Base-by-base conservation (phyloP, 768 basidiomycete species). In the Suillus bovinus region DNA sequence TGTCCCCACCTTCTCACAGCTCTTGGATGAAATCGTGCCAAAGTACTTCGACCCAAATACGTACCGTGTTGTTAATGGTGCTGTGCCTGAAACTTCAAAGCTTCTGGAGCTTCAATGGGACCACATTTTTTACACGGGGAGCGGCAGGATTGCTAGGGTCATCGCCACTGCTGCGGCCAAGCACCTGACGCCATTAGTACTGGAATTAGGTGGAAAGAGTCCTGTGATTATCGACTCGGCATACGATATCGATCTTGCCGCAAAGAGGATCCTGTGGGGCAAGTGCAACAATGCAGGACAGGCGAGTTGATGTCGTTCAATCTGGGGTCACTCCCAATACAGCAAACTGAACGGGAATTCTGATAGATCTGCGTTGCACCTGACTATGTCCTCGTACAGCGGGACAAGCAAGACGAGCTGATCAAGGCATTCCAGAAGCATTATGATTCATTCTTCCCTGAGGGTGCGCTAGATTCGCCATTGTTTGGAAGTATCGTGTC, bases 281-380 rank as follows among this genome's bases (percentile, higher is more conserved):
- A 91, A 91, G 72, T 76, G 76, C 10, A 78, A 74, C 59, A 91
- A 91, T 64, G 78, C 84, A 2, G 90, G 90, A 9, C 89, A 90
- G 80, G 84, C 80, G 47, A 58, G 71, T 56, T 29, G 27, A 50
- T 46, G 1, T 7, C 13, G 44, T 22, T 2, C n/a, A 13, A 24
- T 27, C 13, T 31, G 20, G 29, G 9, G 17, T 2, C 5, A 10
- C 5, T 36, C 17, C 31, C 31, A 7, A 29, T 61, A 2, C 2
- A 29, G 49, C 16, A 10, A 16, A 58, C 36, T 64, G 39, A 41
- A 59, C 39, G 36, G 50, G 27, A 22, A 27, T 17, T 31, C 6
- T 57, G 20, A 8, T 20, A 79, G 79, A 71, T 79, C 24, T 80
- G 80, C 58, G 73, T 80, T 9, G 66, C 74, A 1, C 81, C 81